Conservation (phyloP, 2,329 filamentous ascomycete genomes). For the Purpureocillium lavendulum region DNA sequence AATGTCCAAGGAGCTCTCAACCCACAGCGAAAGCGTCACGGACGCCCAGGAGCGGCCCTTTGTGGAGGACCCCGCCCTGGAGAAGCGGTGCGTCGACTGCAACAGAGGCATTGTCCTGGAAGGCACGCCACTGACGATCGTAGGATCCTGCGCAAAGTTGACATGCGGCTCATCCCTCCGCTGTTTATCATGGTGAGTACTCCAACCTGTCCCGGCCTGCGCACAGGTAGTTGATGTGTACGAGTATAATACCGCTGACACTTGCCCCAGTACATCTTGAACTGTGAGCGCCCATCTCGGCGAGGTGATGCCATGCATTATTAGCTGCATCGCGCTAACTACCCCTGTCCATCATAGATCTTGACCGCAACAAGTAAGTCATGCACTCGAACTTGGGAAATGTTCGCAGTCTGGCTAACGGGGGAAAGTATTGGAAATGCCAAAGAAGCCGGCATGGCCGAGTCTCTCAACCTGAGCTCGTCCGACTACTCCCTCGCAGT, state of each 20-base stretch:
- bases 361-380: too few species aligned
- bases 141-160: constrained; percentile 3
- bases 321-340: too few species aligned
- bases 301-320: too few species aligned
- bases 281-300: too few species aligned
- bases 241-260: too few species aligned
- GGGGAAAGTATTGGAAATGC: constrained; percentile 7
- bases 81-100: too few species aligned
- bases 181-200: constrained; percentile 3
- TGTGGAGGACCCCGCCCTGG: constrained; percentile 1
- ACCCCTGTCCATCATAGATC: too few species aligned
- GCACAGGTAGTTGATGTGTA: not conserved
- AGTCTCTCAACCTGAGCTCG: constrained; percentile 2
- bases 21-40: not conserved
- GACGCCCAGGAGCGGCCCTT: not conserved
- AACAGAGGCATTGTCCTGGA: too few species aligned
- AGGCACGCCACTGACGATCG: not conserved
- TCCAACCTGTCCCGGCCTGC: not conserved
- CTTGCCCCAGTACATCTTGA: too few species aligned
- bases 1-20: constrained; percentile 1
- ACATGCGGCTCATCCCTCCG: constrained; percentile 2
- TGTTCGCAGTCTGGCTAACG: too few species aligned
- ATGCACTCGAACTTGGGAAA: too few species aligned
- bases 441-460: constrained; percentile 6
- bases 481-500: constrained; percentile 5